Base-by-base conservation (phyloP, 2,329 filamentous ascomycete species). In the Remersonia thermophila region DNA sequence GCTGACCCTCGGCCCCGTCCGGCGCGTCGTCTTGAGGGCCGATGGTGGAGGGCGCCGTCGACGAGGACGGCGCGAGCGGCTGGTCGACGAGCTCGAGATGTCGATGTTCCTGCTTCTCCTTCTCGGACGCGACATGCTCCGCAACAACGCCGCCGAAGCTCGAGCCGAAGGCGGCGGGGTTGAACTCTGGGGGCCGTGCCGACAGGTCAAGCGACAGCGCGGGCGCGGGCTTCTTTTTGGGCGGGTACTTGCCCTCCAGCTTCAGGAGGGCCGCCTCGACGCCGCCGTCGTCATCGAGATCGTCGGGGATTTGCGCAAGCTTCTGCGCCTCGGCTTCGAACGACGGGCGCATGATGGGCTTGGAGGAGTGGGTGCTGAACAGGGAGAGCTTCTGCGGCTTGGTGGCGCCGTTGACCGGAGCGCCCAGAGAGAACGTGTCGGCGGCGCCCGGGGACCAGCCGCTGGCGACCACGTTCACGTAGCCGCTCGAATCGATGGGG, bases 201-300 rank as follows among this genome's bases (percentile, higher is more conserved):
- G 45, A 38, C 8, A 57, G 55, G 30, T 63, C 60, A 43, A 64
- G 61, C 11, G 59, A 65, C 10, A 63, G 51, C 35, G 57, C 61
- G 18, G 55, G 54, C 1, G 55, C 43, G 5, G 27, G 12, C 11
- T 7, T 14, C 27, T n/a, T n/a, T 11, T 6, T 12, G 5, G 27
- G 27, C 27, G 27, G 27, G 48, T 80, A 91, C 47, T 76, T 89
- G 8, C 91, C 91, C 61, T 98, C 91, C 0, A 98, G 68, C 51
- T 96, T 98, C 48, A 87, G 61, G 34, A 98, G 58, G 0, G 91
- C 84, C n/a, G 87, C 86, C 53, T 96, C 91, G 17, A 96, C 78
- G 10, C 89, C 89, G 6, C 85, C 85, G 51, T 93, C 83, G 31
- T 80, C 79, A 42, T 78, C 71, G 12, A 63, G 55, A 27, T 93